Evolutionary conservation across 148 eudicot genomes (phyloP), one percentile per base, ranked within the genome.

Genomic region (Chenopodium quinoa): DNA sequence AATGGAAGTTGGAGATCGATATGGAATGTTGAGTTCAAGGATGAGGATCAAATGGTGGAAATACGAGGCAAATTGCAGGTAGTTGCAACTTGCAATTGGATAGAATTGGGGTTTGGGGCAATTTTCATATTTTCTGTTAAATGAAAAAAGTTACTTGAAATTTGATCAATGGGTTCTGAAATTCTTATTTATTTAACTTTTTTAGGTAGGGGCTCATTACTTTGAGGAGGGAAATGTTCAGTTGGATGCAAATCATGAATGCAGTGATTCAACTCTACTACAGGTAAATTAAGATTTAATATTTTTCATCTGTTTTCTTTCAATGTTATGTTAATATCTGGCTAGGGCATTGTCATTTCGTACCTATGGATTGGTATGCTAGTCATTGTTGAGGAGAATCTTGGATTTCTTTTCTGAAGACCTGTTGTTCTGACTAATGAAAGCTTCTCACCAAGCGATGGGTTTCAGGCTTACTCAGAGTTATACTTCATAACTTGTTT

Each of bases 181-280:
- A 22, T 27, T 66, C 32, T 65, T 76, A 54, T 46, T 7, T 37
- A 8, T 34, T 34, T 52, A 20, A 37, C 62, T 75, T 85, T 78
- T 65, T 70, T 79, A 95, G 99, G 98, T 96, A 52, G 95, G 90
- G 40, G 99, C 99, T 71, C 99, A 93, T 84, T 96, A 96, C 75
- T 96, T 96, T 85, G 99, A 96, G 85, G 99, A 96, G 87, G 99
- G 99, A 77, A 96, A 96, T 84, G 99, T 96, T 77, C 99, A 96
- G 85, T 89, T 96, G 91, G 98, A 93, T 88, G 88, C 98, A 66
- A 90, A 93, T 75, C 93, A 93, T 83, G 97, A 96, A 78, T 96
- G 89, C 92, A 90, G 83, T 82, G 98, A 96, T 89, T 86, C 98
- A 79, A 92, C 99, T 66, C 79, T 92, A 79, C 88, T 93, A 87